Base-by-base conservation (phyloP, 139 green algal species). In the Diplosphaera chodatii region DNA sequence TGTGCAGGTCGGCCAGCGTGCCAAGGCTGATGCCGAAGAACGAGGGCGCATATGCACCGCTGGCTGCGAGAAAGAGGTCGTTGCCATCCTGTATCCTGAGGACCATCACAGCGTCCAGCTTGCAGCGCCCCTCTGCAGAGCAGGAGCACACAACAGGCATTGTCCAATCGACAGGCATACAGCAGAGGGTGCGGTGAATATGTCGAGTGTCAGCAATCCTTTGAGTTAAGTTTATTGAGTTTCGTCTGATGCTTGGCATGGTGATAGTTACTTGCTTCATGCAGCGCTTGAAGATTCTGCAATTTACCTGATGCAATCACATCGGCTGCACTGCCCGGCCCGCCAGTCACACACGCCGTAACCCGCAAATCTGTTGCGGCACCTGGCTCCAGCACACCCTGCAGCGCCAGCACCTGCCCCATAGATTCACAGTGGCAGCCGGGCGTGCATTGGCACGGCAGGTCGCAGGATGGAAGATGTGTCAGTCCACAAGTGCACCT, bases 81-180 rank as follows among this genome's bases (percentile, higher is more conserved):
- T 81, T 78, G n/a, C 81, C 81, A 63, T 84, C 79, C 64, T 88
- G 83, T 4, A 93, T 62, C 10, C 79, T 70, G 48, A 93, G 68
- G 27, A 93, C 86, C 48, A 88, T 69, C n/a, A 93, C 86, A 8
- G 74, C 69, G 16, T 93, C 87, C 68, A 93, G 71, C 69, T 73
- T 74, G 63, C 71, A 67, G 4, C 34, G 48, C 16, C 48, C 48
- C 16, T n/a, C 48, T 59, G 48, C 48, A 25, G 10, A 25, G 48
- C 48, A 59, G 8, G 16, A 59, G 48, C 22, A n/a, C n/a, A n/a
- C n/a, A n/a, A n/a, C n/a, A n/a, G n/a, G n/a, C n/a, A n/a, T n/a
- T n/a, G n/a, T n/a, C n/a, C n/a, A n/a, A n/a, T n/a, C n/a, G n/a
- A n/a, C n/a, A n/a, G n/a, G n/a, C n/a, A n/a, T n/a, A n/a, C n/a